Base-by-base conservation (phyloP, 2,329 filamentous ascomycete genomes). In the Anisogramma anomala region DNA sequence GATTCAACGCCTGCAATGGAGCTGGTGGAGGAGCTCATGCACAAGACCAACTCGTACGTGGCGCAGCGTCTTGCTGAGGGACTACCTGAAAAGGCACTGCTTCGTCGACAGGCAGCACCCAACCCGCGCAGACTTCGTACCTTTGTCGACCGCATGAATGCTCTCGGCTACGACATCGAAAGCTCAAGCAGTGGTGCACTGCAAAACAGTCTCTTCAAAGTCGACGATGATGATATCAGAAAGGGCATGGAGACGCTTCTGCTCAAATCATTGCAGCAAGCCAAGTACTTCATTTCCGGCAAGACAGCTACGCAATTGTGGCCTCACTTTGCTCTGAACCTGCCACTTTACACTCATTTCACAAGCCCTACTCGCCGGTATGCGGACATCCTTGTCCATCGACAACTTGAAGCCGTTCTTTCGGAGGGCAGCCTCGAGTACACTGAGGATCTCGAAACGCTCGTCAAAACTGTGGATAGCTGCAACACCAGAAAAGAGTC, bases 401-500 rank as follows among this genome's bases (percentile, higher is more conserved):
- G 91, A 43, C 91, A 98, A 63, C 72, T 98, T 19, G 88, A 96
- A 57, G 74, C 84, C 45, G 78, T 86, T 37, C 72, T 98, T 27
- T 91, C 86, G 1, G 77, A 86, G 41, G 84, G 84, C 48, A 74
- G 80, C 48, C 72, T 84, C 35, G 87, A 95, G 55, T 95, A 91
- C 60, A 79, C 68, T 4, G 91, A 98, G 51, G 91, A 98, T 48
- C 62, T 91, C 46, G 91, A 98, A 58, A 80, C 71, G 43, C 69
- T 98, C 31, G 79, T 79, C 54, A 98, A 96, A 76, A 94, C 84
- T 37, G 84, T 88, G 7, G 91, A 98, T 63, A 78, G 85, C 52
- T 94, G 86, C 72, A 98, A 98, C 68, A 94, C 84, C 58, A 98
- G 96, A 79, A 98, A 96, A 63, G 91, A 98, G 59, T 96, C 88